Base-by-base conservation (phyloP, 805 yeast species). In the Ogataea naganishii region DNA sequence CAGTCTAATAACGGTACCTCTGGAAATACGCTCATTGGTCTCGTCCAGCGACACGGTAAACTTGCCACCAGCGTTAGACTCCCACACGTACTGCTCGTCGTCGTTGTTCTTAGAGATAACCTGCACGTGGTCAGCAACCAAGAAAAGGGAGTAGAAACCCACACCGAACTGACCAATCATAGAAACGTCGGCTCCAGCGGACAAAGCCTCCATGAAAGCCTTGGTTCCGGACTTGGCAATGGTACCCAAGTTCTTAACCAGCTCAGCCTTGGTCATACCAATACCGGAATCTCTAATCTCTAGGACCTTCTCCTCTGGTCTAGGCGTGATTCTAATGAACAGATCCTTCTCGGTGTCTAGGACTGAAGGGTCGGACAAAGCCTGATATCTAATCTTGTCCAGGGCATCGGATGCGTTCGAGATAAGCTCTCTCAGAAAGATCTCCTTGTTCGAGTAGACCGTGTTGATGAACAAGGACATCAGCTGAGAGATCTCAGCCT, bases 121-220 rank as follows among this genome's bases (percentile, higher is more conserved):
- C 71, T 92, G 96, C 43, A 92, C 98, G 51, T 76, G 84, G 71
- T 92, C 99, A 52, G 98, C 97, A 59, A 92, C 98, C 71, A 92
- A 76, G 83, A 92, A 92, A 47, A 89, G 73, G 33, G 99, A 92
- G 80, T 92, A 92, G 89, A 92, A 92, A 79, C 99, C 99, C 51
- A 92, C 98, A 86, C 99, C 99, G 72, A 92, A 92, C 72, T 92
- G 98, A 76, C 99, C 99, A 69, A 92, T 92, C 98, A 92, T 92
- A 43, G 97, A 88, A 41, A 92, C 96, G 64, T 92, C 99, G 39
- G 99, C 98, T 69, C 98, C 98, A 44, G 96, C 97, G 45, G 95
- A 80, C 46, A 94, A 74, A 46, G 98, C 98, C 71, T 92, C 98
- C 98, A 92, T 92, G 66, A 92, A 92, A 49, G 95, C 85, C 72